phyloP scores from a whole-genome alignment of 257 asterid genomes.

The Craterostigma plantagineum region DNA sequence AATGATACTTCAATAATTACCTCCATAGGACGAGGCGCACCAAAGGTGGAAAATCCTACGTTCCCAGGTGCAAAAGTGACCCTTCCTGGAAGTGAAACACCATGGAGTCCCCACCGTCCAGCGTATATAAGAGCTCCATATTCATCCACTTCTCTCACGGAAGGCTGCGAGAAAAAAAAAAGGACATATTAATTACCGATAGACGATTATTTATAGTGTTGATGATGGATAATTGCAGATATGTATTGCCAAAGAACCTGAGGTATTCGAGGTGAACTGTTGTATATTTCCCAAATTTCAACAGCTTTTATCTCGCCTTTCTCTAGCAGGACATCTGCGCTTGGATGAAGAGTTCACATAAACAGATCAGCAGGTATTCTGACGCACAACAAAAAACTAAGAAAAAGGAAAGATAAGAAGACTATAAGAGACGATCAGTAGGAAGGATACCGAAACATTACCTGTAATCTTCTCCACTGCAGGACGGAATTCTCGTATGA shows the following conservation, averaged over 20 bases:
- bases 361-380: slow-evolving; percentile 7
- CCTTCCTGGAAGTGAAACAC: slow-evolving; percentile 94
- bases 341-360: slow-evolving; percentile 12
- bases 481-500: slow-evolving; percentile 41
- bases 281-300: slow-evolving; percentile 67
- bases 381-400: background rate
- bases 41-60: slow-evolving; percentile 80
- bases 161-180: too few relatives aligned
- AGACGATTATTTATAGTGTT: slow-evolving; percentile 4
- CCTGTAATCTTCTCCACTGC: slow-evolving; percentile 92
- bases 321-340: slow-evolving; percentile 68
- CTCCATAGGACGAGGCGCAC: slow-evolving; percentile 94
- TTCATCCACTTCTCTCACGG: slow-evolving; percentile 65
- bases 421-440: too few relatives aligned
- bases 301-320: slow-evolving; percentile 80
- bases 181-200: slow-evolving; percentile 1
- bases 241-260: slow-evolving; percentile 39
- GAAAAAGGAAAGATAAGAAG: too few relatives aligned
- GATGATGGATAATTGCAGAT: background rate
- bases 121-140: slow-evolving; percentile 70
- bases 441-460: slow-evolving; percentile 12
- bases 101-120: slow-evolving; percentile 94
- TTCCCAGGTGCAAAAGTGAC: slow-evolving; percentile 97
- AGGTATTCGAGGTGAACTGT: slow-evolving; percentile 42
- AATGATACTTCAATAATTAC: slow-evolving; percentile 28